A percentile compares a stretch with the other conserved stretches of the same genome.
Evolutionary conservation across 345 rosid genomes (phyloP).

Genomic region (Pugionium cornutum): DNA sequence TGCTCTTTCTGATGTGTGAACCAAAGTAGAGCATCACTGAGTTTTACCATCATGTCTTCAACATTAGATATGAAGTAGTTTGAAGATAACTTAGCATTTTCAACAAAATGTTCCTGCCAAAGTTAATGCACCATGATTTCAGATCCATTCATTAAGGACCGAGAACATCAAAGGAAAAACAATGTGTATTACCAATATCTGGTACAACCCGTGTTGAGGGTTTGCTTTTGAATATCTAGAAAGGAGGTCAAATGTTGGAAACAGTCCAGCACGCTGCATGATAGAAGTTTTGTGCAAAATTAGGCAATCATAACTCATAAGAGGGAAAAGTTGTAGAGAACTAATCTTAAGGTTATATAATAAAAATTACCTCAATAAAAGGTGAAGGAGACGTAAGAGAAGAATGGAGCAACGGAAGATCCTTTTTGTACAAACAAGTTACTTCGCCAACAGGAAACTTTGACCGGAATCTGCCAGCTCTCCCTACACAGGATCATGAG

Average conservation of each 20-base stretch:
- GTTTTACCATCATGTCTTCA: constrained; percentile 71
- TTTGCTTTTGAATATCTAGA: constrained; percentile 70
- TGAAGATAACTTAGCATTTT: constrained; percentile 78
- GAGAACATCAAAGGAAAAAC: not conserved
- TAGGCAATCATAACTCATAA: constrained; percentile 31
- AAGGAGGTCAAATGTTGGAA: constrained; percentile 81
- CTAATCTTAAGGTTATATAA: constrained; percentile 11
- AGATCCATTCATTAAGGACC: constrained; percentile 16
- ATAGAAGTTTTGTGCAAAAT: constrained; percentile 27
- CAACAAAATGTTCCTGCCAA: constrained; percentile 75
- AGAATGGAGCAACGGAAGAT: constrained; percentile 78
- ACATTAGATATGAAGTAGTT: constrained; percentile 82
- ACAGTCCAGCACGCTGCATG: constrained; percentile 77
- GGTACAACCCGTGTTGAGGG: constrained; percentile 55
- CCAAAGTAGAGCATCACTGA: constrained; percentile 4
- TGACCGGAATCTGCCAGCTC: constrained; percentile 93
- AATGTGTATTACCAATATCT: constrained; percentile 57
- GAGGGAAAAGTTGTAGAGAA: constrained; percentile 21
- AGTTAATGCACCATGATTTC: constrained; percentile 21
- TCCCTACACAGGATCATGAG: constrained; percentile 48
- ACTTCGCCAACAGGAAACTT: constrained; percentile 90
- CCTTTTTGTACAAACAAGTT: constrained; percentile 65
- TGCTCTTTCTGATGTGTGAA: constrained; percentile 10
- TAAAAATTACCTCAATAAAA: constrained; percentile 58
- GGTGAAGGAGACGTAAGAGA: constrained; percentile 72